These are phyloP conservation scores for Phytophthora pistaciae DNA, from an alignment of 352 stramenopile genomes.

Conservation along the genomic window DNA sequence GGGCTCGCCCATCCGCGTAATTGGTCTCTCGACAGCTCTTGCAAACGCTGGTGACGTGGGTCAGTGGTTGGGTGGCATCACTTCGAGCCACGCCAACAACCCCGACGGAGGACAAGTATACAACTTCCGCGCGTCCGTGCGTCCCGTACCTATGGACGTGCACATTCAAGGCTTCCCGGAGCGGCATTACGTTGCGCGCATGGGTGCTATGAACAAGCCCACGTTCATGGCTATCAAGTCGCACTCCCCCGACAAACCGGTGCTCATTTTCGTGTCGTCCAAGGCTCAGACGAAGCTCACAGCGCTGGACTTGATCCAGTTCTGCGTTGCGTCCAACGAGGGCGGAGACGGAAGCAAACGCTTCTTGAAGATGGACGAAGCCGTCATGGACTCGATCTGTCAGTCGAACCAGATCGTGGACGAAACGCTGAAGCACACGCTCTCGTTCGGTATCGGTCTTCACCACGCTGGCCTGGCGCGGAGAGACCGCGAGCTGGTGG, in stretches of 20 bases:
- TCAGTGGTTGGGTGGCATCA: slow-evolving; percentile 96
- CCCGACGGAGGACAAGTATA: slow-evolving; percentile 78
- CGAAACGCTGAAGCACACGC: slow-evolving; percentile 94
- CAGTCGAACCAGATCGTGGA: slow-evolving; percentile 89
- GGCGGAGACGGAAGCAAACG: slow-evolving; percentile 91
- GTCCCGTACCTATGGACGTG: slow-evolving; percentile 97
- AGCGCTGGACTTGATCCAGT: slow-evolving; percentile 97
- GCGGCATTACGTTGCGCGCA: slow-evolving; percentile 97
- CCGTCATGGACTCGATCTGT: slow-evolving; percentile 89
- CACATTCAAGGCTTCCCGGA: slow-evolving; percentile 97
- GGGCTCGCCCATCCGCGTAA: slow-evolving; percentile 85
- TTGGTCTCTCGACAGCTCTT: slow-evolving; percentile 97
- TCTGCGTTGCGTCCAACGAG: slow-evolving; percentile 78
- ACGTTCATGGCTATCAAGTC: slow-evolving; percentile 98
- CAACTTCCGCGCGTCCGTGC: slow-evolving; percentile 96
- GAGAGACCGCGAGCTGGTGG: slow-evolving; percentile 95
- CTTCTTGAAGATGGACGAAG: slow-evolving; percentile 95
- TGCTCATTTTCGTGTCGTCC: slow-evolving; percentile 99
- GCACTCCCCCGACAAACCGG: slow-evolving; percentile 94
- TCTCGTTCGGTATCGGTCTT: slow-evolving; percentile 98
- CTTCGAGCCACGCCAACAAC: slow-evolving; percentile 51
- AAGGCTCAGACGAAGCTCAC: slow-evolving; percentile 98
- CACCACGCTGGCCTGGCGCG: slow-evolving; percentile 95
- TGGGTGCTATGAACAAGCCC: slow-evolving; percentile 99
- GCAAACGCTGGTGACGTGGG: slow-evolving; percentile 97